Conservation (phyloP, 805 yeast genomes). For the Metschnikowia continentalis region DNA sequence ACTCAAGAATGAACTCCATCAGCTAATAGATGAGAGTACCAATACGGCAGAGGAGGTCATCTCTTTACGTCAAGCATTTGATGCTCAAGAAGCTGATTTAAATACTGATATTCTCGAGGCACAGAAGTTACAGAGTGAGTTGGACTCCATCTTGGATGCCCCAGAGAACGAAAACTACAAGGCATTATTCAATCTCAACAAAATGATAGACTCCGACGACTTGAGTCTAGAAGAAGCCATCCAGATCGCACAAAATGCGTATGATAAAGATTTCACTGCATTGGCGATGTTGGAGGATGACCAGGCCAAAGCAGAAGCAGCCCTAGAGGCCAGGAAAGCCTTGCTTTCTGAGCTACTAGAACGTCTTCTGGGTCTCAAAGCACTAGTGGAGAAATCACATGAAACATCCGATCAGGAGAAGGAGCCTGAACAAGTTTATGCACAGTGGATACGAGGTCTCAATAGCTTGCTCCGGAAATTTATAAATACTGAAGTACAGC, state of each 20-base stretch:
- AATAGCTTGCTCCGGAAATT: conserved; percentile 10
- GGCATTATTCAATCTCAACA: conserved; percentile 12
- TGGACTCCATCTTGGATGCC: conserved; percentile 10
- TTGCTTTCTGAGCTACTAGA: conserved; percentile 4
- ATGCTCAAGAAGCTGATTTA: conserved; percentile 23
- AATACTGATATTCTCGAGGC: conserved; percentile 25
- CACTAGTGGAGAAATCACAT: conserved; percentile 1
- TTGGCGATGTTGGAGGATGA: conserved; percentile 3
- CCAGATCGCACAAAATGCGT: conserved; percentile 11
- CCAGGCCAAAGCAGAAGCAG: conserved; percentile 5
- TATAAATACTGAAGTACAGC: conserved; percentile 3
- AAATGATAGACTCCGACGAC: conserved; percentile 14
- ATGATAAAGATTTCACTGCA: conserved; percentile 7
- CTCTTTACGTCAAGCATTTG: conserved; percentile 22
- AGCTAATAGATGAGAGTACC: conserved; percentile 27
- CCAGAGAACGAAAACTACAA: conserved; percentile 16
- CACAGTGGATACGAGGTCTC: conserved; percentile 16
- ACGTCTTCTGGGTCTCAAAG: conserved; percentile 4
- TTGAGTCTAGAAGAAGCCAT: conserved; percentile 15
- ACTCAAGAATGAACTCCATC: conserved; percentile 24
- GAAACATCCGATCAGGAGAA: not conserved
- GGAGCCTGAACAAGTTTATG: conserved; percentile 16
- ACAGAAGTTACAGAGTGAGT: conserved; percentile 16
- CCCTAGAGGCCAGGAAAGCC: not conserved
- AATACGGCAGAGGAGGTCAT: conserved; percentile 25